Conservation (phyloP, 2,329 filamentous ascomycete genomes). For the Cladophialophora psammophila region DNA sequence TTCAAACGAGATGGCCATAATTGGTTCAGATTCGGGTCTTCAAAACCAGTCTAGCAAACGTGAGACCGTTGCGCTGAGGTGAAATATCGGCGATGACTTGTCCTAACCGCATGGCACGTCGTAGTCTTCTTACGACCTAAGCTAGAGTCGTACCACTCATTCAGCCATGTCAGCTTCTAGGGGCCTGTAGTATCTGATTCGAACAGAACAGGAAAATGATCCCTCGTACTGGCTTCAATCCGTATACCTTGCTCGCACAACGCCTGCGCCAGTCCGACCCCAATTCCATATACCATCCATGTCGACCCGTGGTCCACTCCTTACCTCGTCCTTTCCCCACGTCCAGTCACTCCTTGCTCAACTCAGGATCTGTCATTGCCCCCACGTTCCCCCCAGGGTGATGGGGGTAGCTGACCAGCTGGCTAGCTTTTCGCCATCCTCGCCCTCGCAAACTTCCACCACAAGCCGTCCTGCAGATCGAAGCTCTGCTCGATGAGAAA, state of each 20-base stretch:
- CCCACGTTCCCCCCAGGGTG: neutral
- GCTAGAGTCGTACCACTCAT: neutral
- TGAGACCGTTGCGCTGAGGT: neutral
- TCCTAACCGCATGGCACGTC: neutral
- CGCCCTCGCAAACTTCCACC: conserved; percentile 10
- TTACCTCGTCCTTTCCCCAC: too few relatives aligned
- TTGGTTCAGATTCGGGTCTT: neutral
- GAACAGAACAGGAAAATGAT: neutral
- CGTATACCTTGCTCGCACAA: too few relatives aligned
- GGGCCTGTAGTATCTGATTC: neutral
- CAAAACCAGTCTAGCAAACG: neutral
- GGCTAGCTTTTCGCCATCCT: neutral
- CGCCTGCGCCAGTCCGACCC: too few relatives aligned
- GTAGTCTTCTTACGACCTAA: neutral
- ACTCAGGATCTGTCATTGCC: too few relatives aligned
- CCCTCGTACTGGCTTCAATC: neutral
- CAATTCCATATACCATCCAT: too few relatives aligned
- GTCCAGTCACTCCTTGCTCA: too few relatives aligned
- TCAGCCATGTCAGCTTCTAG: neutral
- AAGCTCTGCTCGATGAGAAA: conserved; percentile 43
- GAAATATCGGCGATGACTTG: neutral
- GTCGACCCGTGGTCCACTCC: too few relatives aligned
- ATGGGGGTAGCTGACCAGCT: too few relatives aligned
- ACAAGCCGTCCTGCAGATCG: conserved; percentile 22
- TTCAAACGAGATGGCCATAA: neutral